phyloP scores from a whole-genome alignment of 2,329 filamentous ascomycete genomes.

The Cercospora zeina region DNA sequence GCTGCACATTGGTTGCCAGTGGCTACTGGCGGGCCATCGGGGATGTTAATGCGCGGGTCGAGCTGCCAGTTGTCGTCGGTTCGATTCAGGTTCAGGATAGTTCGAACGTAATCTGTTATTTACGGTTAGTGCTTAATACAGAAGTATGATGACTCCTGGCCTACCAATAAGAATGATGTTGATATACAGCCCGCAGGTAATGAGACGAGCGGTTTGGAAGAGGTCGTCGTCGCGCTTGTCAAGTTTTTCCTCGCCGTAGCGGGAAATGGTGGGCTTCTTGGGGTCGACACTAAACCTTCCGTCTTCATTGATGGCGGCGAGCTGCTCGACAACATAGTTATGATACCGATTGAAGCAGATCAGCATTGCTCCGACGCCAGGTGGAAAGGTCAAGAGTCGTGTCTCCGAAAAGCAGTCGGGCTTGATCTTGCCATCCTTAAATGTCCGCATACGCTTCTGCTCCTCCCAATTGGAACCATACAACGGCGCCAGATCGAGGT shows the following conservation, averaged over 20 bases:
- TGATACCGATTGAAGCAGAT: slow-evolving; percentile 76
- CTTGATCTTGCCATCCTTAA: slow-evolving; percentile 67
- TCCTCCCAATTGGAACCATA: slow-evolving; percentile 70
- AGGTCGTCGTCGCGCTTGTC: slow-evolving; percentile 50
- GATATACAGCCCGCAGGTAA: slow-evolving; percentile 56
- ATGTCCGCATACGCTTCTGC: slow-evolving; percentile 65
- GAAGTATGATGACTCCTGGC: not conserved
- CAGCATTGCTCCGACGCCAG: slow-evolving; percentile 66
- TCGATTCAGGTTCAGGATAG: slow-evolving; percentile 52
- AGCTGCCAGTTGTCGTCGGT: slow-evolving; percentile 49
- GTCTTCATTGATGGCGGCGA: slow-evolving; percentile 83
- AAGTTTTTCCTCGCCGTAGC: slow-evolving; percentile 38
- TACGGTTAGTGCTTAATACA: not conserved
- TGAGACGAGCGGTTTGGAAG: slow-evolving; percentile 55
- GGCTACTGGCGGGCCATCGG: slow-evolving; percentile 44
- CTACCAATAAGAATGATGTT: slow-evolving; percentile 52
- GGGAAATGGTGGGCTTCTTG: slow-evolving; percentile 41
- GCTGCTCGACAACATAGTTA: slow-evolving; percentile 77
- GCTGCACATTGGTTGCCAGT: slow-evolving; percentile 55
- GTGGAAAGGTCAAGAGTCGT: slow-evolving; percentile 65
- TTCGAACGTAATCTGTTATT: slow-evolving; percentile 52
- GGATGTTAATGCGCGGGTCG: slow-evolving; percentile 46
- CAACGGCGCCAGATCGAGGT: slow-evolving; percentile 70
- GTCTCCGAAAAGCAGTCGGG: slow-evolving; percentile 69
- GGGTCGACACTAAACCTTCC: slow-evolving; percentile 74